Evolutionary conservation across 371 early-diverging fungal genomes (phyloP), one percentile per base, ranked within the genome.

Genomic region (Mortierella sp.): DNA sequence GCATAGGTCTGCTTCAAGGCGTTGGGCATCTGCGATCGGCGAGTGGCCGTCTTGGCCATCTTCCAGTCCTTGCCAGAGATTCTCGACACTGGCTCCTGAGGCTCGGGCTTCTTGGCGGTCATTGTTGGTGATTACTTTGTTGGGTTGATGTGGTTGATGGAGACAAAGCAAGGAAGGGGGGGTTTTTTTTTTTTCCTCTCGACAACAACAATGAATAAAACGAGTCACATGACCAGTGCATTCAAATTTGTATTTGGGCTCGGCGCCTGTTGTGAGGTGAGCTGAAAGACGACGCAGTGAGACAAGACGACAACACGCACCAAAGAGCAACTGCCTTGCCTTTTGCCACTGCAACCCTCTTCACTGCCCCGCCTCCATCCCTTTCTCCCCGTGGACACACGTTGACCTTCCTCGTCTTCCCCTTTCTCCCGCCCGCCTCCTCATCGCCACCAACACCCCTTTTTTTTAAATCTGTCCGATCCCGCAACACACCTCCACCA

Each of bases 41-140:
- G 72, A n/a, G 84, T 79, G 45, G 84, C 43, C 6, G 76, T 64
- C 72, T 83, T 83, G 10, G 84, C 76, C 76, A 79, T 14, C 73
- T 83, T 83, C 84, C 84, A 83, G 53, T 83, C 84, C 76, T 83
- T 83, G 26, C 84, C 84, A 19, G 84, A 83, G 40, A 83, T 73
- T 29, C 84, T 72, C 13, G 67, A 67, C 39, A 52, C 53, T 53
- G 79, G 84, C 64, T 77, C 82, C 65, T 83, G 83, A 40, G 78
- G 84, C n/a, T 39, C 52, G 43, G 79, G 65, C 64, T 75, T 61
- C 58, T 79, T 78, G 29, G 84, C 79, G 40, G 79, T 79, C 79
- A 79, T 77, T 48, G 68, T 24, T 61, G 37, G 1, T 24, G 45
- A 26, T 10, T 34, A 53, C 39, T 64, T 50, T 53, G 41, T 64